These are phyloP conservation scores for Rhizopus arrhizus DNA, from an alignment of 371 early-diverging fungal species.

Conservation along the genomic window DNA sequence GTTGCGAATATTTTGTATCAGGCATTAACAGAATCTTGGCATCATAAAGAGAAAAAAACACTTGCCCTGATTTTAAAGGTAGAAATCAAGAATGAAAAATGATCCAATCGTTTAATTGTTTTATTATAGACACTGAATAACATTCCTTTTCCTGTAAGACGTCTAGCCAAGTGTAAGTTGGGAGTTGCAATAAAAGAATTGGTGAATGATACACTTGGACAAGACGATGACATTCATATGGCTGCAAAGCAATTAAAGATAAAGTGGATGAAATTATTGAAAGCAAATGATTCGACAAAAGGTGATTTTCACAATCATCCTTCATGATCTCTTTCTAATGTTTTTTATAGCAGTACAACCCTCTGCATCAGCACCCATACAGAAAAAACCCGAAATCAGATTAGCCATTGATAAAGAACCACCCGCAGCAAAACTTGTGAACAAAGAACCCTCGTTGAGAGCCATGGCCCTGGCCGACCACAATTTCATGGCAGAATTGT, in stretches of 20 bases:
- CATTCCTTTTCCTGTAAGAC: neutral
- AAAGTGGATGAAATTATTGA: neutral
- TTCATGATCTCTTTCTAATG: neutral
- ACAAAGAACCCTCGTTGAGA: constrained; percentile 11
- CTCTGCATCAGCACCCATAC: neutral
- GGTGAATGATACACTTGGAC: too few relatives aligned
- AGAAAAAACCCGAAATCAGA: neutral
- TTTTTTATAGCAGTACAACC: too few relatives aligned
- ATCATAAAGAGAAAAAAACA: neutral
- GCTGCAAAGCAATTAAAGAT: neutral
- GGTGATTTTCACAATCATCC: neutral
- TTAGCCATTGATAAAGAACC: constrained; percentile 36
- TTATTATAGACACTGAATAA: neutral
- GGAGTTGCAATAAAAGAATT: neutral
- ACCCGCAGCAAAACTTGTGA: constrained; percentile 17
- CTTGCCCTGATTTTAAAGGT: neutral
- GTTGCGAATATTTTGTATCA: neutral
- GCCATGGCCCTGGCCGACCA: too few relatives aligned
- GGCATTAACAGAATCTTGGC: neutral
- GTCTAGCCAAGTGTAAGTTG: too few relatives aligned
- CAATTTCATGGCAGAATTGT: too few relatives aligned
- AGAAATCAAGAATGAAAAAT: neutral
- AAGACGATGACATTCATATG: neutral
- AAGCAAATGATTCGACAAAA: neutral
- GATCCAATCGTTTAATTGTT: too few relatives aligned